A percentile compares a stretch with the other conserved stretches of the same genome.
These are phyloP conservation scores for Rhypophila decipiens DNA, from an alignment of 495 filamentous ascomycete genomes.

Conservation along the genomic window DNA sequence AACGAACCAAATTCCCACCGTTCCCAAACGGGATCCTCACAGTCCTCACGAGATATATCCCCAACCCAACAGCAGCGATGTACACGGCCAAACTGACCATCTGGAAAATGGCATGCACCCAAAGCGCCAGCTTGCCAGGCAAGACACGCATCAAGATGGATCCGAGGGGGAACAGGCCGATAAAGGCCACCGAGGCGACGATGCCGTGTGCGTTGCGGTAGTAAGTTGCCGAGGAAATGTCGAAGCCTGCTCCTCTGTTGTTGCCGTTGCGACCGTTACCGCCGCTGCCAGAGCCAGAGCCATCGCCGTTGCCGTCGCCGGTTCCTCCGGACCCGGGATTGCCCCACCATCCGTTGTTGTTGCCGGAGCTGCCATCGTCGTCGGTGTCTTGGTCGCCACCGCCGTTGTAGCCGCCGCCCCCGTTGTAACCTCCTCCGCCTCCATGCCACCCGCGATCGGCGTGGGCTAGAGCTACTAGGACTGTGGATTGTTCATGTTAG, in stretches of 20 bases:
- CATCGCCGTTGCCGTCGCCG: neutral
- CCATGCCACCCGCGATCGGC: neutral
- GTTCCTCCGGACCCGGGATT: neutral
- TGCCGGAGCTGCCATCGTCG: neutral
- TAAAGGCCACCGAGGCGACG: constrained; percentile 38
- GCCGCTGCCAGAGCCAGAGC: neutral
- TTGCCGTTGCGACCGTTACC: neutral
- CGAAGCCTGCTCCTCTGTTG: constrained; percentile 12
- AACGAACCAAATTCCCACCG: constrained; percentile 13
- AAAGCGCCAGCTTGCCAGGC: constrained; percentile 23
- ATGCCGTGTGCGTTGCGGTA: constrained; percentile 35
- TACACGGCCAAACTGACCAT: constrained; percentile 42
- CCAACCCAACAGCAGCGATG: constrained; percentile 53
- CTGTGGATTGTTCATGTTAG: no score
- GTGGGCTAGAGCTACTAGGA: neutral
- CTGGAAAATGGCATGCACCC: constrained; percentile 53
- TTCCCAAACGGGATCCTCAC: constrained; percentile 16
- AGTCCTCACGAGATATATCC: constrained; percentile 42
- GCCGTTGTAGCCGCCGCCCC: neutral
- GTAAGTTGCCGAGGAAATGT: constrained; percentile 12
- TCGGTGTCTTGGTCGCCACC: neutral
- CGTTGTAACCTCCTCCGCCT: neutral
- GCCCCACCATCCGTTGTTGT: neutral
- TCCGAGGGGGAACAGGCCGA: constrained; percentile 48
- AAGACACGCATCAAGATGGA: constrained; percentile 48